Percentiles rank a stretch among this genome's conserved stretches.
phyloP scores from a whole-genome alignment of 768 basidiomycete species.

The Lepiota venenata region DNA sequence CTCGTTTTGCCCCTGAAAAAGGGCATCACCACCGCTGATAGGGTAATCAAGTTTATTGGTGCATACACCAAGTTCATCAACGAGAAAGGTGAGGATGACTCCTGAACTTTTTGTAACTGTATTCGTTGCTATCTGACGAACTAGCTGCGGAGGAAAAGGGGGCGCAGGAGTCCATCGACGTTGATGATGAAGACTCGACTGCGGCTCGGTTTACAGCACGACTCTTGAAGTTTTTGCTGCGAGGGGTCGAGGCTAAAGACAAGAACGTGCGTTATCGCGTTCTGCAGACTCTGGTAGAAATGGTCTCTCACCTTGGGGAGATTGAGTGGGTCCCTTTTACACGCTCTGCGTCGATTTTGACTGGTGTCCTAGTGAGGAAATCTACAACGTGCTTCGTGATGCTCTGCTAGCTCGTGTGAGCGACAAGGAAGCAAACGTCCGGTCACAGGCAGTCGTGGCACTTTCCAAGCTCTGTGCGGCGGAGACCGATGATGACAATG shows the following conservation, averaged over 20 bases:
- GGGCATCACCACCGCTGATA: conserved; percentile 71
- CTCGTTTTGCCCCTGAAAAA: conserved; percentile 75
- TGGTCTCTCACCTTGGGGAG: conserved; percentile 78
- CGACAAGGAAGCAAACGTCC: conserved; percentile 77
- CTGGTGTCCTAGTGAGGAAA: conserved; percentile 57
- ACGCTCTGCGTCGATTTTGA: conserved; percentile 1
- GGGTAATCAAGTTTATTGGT: conserved; percentile 78
- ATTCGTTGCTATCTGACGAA: background rate
- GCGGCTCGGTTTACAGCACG: conserved; percentile 64
- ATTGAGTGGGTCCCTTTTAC: conserved; percentile 63
- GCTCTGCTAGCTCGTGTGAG: conserved; percentile 67
- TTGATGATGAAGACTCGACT: conserved; percentile 35
- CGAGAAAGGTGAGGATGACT: conserved; percentile 57
- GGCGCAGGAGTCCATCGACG: conserved; percentile 24
- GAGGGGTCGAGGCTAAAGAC: conserved; percentile 83
- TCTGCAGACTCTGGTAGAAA: conserved; percentile 71
- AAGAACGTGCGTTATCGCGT: conserved; percentile 83
- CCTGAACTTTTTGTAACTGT: background rate
- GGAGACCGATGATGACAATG: conserved; percentile 58
- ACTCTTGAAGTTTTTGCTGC: conserved; percentile 64
- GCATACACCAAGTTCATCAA: conserved; percentile 74
- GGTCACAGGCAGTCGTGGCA: conserved; percentile 77
- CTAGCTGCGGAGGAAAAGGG: conserved; percentile 37
- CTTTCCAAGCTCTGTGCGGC: conserved; percentile 73
- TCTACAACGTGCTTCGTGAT: conserved; percentile 59